A percentile compares a stretch with the other conserved stretches of the same genome.
phyloP scores from a whole-genome alignment of 176 grass and related monocot species.

The Stipa capillata region DNA sequence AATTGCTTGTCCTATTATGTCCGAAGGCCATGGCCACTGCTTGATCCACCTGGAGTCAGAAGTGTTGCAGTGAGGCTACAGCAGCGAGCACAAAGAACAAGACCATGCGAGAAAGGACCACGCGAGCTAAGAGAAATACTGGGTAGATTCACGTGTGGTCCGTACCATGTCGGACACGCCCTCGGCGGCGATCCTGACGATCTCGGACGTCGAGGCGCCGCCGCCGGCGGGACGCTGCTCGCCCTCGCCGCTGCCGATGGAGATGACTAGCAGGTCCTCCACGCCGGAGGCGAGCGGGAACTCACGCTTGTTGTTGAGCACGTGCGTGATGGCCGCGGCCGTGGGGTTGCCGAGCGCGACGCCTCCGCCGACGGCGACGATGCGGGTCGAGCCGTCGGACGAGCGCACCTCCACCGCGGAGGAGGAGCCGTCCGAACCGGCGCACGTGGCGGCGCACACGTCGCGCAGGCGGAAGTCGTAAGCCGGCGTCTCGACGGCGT shows the following conservation, averaged over 20 bases:
- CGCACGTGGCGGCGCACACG: conserved; percentile 85
- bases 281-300: conserved; percentile 59
- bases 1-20: conserved; percentile 72
- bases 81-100: conserved; percentile 2
- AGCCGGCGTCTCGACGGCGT: conserved; percentile 56
- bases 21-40: conserved; percentile 97
- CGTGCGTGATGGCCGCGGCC: conserved; percentile 93
- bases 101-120: background rate
- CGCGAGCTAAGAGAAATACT: background rate
- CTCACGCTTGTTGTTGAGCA: conserved; percentile 93
- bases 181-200: conserved; percentile 71
- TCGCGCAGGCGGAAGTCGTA: conserved; percentile 77
- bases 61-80: background rate
- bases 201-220: conserved; percentile 24
- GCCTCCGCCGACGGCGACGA: conserved; percentile 61
- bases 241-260: conserved; percentile 53
- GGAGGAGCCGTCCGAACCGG: background rate
- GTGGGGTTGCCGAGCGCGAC: conserved; percentile 79
- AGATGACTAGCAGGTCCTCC: conserved; percentile 77
- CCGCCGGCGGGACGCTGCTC: background rate
- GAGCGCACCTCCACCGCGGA: conserved; percentile 51
- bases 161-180: conserved; percentile 83
- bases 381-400: conserved; percentile 53
- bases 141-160: background rate
- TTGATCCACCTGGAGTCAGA: conserved; percentile 68